Conservation (phyloP, 768 basidiomycete genomes). For the Mycena pura region DNA sequence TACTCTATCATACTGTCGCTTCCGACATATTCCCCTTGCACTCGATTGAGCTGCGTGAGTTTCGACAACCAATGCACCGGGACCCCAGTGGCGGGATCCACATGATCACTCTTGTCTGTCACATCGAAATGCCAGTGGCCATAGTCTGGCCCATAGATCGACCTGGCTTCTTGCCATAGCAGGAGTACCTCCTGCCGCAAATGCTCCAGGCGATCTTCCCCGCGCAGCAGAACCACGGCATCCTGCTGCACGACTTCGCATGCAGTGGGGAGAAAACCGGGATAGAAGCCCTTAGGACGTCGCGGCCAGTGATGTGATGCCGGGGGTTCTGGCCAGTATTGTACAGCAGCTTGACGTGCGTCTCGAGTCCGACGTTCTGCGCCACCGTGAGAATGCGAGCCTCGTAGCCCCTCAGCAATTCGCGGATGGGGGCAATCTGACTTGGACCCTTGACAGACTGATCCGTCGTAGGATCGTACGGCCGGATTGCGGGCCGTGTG, state of each 20-base stretch:
- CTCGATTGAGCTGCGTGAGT: not conserved
- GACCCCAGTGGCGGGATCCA: no score
- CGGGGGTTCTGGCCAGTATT: no score
- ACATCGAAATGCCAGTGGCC: no score
- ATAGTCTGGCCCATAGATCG: no score
- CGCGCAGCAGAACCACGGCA: not conserved
- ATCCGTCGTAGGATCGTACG: no score
- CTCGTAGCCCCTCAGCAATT: slow-evolving; percentile 6
- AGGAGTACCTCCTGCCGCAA: not conserved
- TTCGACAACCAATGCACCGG: not conserved
- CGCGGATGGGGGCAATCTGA: no score
- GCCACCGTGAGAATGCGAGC: slow-evolving; percentile 1
- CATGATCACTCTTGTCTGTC: no score
- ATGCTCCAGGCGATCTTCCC: not conserved
- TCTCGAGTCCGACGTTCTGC: not conserved
- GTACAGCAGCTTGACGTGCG: not conserved
- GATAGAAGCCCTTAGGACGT: not conserved
- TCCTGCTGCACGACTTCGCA: not conserved
- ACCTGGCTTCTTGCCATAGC: no score
- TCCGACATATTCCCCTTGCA: not conserved
- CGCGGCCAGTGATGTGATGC: no score
- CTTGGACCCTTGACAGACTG: no score
- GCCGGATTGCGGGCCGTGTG: no score
- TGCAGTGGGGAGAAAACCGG: not conserved
- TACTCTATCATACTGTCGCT: not conserved